Conservation (phyloP, 768 basidiomycete species). For the Boletus pseudopeckii region DNA sequence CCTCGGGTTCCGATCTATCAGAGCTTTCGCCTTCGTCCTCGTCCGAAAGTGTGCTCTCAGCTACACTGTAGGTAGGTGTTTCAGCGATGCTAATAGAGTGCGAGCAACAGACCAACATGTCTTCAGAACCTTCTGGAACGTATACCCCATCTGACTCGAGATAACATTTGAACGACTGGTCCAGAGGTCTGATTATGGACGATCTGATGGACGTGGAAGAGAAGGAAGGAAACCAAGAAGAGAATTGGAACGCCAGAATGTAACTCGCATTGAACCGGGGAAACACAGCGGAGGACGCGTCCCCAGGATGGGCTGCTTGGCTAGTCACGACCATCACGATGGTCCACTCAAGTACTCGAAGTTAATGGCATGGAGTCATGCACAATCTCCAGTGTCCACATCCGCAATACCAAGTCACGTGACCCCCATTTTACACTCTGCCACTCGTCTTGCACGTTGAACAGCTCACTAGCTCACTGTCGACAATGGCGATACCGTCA, state of each 20-base stretch:
- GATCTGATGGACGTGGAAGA: constrained; percentile 63
- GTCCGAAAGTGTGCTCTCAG: constrained; percentile 58
- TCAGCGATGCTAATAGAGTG: not conserved
- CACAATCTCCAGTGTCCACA: no score
- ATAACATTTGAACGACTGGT: constrained; percentile 62
- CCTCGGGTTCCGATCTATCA: constrained; percentile 34
- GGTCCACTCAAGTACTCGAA: no score
- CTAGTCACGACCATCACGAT: not conserved
- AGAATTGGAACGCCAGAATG: constrained; percentile 75
- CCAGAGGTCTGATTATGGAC: constrained; percentile 68
- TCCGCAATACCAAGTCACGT: constrained; percentile 5
- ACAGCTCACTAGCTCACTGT: not conserved
- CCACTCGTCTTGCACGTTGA: not conserved
- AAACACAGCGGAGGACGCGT: constrained; percentile 33
- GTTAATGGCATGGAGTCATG: no score
- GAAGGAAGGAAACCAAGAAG: constrained; percentile 80
- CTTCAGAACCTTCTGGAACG: constrained; percentile 77
- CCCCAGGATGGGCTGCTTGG: not conserved
- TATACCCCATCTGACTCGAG: constrained; percentile 83
- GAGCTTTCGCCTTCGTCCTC: constrained; percentile 42
- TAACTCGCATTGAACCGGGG: constrained; percentile 49
- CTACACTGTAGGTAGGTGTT: constrained; percentile 37
- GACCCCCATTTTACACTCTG: constrained; percentile 3
- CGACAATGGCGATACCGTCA: constrained; percentile 14
- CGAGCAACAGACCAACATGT: constrained; percentile 48